Conservation (phyloP, 2,329 filamentous ascomycete species). For the Botryotinia narcissicola region DNA sequence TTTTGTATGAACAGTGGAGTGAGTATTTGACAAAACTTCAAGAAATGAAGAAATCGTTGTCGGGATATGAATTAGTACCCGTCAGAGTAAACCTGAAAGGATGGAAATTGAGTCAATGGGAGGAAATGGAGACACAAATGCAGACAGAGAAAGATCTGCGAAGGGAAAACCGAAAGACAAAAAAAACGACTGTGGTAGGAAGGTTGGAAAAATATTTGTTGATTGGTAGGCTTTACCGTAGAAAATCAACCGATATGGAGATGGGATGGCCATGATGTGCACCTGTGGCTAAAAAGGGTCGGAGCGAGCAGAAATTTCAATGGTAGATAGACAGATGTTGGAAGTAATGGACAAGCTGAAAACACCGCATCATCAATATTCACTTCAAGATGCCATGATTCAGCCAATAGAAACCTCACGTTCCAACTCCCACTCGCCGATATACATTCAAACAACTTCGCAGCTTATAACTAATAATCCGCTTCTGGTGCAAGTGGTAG, state of each 20-base stretch:
- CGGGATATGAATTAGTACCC: background rate
- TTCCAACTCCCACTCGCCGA: background rate
- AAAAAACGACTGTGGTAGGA: background rate
- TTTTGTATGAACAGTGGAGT: background rate
- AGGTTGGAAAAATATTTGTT: background rate
- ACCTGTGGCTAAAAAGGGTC: background rate
- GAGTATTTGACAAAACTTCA: background rate
- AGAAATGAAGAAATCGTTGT: background rate
- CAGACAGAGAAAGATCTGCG: background rate
- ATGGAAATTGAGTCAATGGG: background rate
- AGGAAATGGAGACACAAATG: background rate
- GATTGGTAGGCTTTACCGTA: background rate
- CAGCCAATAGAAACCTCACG: background rate
- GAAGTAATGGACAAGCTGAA: background rate
- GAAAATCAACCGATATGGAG: background rate
- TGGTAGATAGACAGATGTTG: background rate
- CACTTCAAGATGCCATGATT: background rate
- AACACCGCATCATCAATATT: background rate
- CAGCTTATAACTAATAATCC: background rate
- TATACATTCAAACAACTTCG: background rate
- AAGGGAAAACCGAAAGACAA: background rate
- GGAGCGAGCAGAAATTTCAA: background rate
- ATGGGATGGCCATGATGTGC: background rate
- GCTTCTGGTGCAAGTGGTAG: background rate
- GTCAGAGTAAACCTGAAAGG: background rate